These are phyloP conservation scores for Ramaria rubella DNA, from an alignment of 768 basidiomycete genomes.

Conservation along the genomic window DNA sequence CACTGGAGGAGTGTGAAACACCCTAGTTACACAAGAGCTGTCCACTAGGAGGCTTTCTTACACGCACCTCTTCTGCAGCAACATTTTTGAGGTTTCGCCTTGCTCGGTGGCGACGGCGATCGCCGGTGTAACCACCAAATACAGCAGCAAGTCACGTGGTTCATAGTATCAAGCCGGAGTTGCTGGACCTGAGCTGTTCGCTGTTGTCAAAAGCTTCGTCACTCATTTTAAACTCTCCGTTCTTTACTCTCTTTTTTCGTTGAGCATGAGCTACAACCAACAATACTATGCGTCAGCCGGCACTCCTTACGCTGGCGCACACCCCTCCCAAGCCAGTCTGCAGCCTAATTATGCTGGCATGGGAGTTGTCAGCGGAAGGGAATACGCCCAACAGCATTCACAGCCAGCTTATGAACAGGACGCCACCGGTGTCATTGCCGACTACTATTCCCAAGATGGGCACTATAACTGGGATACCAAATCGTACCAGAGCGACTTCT, in stretches of 20 bases:
- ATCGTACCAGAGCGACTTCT: conserved; percentile 58
- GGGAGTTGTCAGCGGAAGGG: not conserved
- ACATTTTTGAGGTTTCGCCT: too few relatives aligned
- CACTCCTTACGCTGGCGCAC: not conserved
- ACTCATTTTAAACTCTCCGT: not conserved
- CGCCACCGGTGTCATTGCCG: not conserved
- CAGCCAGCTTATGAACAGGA: not conserved
- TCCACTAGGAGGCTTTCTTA: too few relatives aligned
- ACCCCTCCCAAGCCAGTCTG: too few relatives aligned
- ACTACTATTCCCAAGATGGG: conserved; percentile 17
- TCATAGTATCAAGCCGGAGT: too few relatives aligned
- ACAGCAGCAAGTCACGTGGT: too few relatives aligned
- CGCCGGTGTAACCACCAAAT: too few relatives aligned
- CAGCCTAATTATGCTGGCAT: not conserved
- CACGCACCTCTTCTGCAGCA: too few relatives aligned
- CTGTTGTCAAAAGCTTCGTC: not conserved
- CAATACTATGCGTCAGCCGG: not conserved
- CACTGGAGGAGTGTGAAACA: too few relatives aligned
- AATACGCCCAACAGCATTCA: not conserved
- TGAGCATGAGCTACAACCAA: not conserved
- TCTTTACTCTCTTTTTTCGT: not conserved
- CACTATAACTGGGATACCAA: conserved; percentile 37
- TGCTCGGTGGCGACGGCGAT: too few relatives aligned
- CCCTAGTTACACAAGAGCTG: too few relatives aligned
- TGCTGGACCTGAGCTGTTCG: not conserved